Conservation (phyloP, 2,329 filamentous ascomycete genomes). For the Xylariales sp. region DNA sequence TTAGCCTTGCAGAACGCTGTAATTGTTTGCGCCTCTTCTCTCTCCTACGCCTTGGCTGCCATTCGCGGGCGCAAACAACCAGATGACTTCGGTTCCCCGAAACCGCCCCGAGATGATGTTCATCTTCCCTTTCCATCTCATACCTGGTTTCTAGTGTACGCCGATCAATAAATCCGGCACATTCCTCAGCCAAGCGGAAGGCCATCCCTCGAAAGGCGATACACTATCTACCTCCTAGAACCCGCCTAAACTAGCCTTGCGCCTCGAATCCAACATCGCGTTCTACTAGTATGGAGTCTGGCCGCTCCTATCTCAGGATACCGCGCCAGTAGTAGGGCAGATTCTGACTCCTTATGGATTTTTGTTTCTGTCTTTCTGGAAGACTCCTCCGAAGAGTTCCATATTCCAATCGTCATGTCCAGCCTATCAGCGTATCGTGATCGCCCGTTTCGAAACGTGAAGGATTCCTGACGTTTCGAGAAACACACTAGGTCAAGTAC, state of each 20-base stretch:
- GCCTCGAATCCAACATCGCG: constrained; percentile 23
- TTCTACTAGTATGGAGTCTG: constrained; percentile 11
- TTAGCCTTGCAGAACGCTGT: constrained; percentile 31
- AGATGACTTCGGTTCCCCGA: neutral
- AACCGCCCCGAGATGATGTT: constrained; percentile 2
- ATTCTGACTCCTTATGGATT: constrained; percentile 23
- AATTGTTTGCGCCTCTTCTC: constrained; percentile 24
- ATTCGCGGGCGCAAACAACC: neutral
- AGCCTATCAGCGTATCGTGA: constrained; percentile 27
- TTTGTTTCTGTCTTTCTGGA: constrained; percentile 25
- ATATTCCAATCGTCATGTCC: neutral
- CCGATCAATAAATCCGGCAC: constrained; percentile 2
- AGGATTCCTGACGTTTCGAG: constrained; percentile 27
- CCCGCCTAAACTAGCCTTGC: constrained; percentile 15
- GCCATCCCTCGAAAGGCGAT: constrained; percentile 16
- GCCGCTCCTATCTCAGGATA: constrained; percentile 5
- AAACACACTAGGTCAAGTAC: constrained; percentile 6
- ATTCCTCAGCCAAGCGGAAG: constrained; percentile 12
- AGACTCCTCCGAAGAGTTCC: constrained; percentile 3
- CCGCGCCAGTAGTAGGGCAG: constrained; percentile 11
- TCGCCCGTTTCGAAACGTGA: constrained; percentile 33
- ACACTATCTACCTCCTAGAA: constrained; percentile 2
- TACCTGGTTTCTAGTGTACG: neutral
- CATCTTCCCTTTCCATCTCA: constrained; percentile 11
- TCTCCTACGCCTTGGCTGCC: constrained; percentile 7